A percentile compares a stretch with the other conserved stretches of the same genome.
These are phyloP conservation scores for Aspergillus alliaceus DNA, from an alignment of 2,329 filamentous ascomycete species.

Conservation along the genomic window DNA sequence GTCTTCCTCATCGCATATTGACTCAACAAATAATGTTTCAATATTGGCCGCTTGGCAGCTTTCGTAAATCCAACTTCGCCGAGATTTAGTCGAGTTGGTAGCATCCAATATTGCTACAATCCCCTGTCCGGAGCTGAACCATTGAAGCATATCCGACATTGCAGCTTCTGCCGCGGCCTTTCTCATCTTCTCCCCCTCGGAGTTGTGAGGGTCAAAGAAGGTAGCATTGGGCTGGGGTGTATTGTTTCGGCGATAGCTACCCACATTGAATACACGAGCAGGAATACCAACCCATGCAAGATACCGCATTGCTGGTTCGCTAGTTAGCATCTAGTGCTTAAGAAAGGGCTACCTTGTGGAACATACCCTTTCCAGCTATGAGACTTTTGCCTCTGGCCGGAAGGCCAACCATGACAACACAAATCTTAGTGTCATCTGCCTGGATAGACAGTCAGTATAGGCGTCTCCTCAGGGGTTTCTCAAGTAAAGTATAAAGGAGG, in stretches of 20 bases:
- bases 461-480: background rate
- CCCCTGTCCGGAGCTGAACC: slow-evolving; percentile 77
- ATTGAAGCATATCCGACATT: slow-evolving; percentile 87
- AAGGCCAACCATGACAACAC: slow-evolving; percentile 97
- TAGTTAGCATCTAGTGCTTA: background rate
- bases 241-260: slow-evolving; percentile 85
- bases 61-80: slow-evolving; percentile 88
- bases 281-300: slow-evolving; percentile 95
- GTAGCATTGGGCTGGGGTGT: slow-evolving; percentile 88
- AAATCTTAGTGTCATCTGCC: slow-evolving; percentile 95
- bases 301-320: slow-evolving; percentile 74
- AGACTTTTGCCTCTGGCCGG: slow-evolving; percentile 95
- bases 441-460: slow-evolving; percentile 53
- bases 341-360: background rate
- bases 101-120: slow-evolving; percentile 93
- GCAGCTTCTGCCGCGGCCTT: slow-evolving; percentile 88
- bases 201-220: slow-evolving; percentile 91
- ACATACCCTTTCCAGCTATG: slow-evolving; percentile 91
- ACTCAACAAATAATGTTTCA: slow-evolving; percentile 94
- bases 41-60: slow-evolving; percentile 72
- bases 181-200: slow-evolving; percentile 85
- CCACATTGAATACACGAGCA: slow-evolving; percentile 95
- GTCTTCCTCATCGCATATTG: slow-evolving; percentile 92
- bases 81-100: slow-evolving; percentile 89
- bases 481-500: background rate